phyloP scores from a whole-genome alignment of 1,284 basidiomycete genomes.

The Phenoliferia sp. region DNA sequence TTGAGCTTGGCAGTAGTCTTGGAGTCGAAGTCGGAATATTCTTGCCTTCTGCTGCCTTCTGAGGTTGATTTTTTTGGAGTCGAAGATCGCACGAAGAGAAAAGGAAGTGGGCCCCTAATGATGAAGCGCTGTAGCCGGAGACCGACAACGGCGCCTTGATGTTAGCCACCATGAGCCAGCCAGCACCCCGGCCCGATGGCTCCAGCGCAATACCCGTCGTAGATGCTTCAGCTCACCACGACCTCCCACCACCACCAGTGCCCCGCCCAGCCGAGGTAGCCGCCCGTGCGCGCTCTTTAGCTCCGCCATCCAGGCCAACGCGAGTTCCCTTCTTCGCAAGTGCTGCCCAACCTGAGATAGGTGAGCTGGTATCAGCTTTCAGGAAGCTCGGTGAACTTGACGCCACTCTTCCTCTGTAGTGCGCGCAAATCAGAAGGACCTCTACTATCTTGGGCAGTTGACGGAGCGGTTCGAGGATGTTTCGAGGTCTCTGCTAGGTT shows the following conservation, averaged over 20 bases:
- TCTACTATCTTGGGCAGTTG: conserved; percentile 42
- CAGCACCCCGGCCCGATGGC: not conserved
- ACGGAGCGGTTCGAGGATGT: conserved; percentile 41
- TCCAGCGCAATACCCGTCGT: not conserved
- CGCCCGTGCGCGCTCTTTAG: not conserved
- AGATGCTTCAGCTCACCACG: not conserved
- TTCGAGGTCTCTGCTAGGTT: conserved; percentile 38
- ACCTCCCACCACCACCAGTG: not conserved
- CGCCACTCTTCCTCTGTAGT: conserved; percentile 16
- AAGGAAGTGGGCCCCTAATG: no score
- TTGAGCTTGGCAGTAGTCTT: no score
- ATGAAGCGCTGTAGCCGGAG: no score
- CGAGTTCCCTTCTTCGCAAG: conserved; percentile 37
- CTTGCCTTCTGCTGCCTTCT: no score
- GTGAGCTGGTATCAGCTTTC: conserved; percentile 9
- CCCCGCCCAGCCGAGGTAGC: not conserved
- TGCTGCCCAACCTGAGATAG: conserved; percentile 42
- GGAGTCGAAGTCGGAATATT: no score
- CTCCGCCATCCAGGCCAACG: not conserved
- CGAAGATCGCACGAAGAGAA: no score
- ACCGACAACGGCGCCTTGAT: no score
- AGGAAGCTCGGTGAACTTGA: not conserved
- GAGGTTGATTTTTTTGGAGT: no score
- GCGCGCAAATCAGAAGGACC: conserved; percentile 43
- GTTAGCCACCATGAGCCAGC: not conserved